Evolutionary conservation across 208 protist species (phyloP), one percentile per base, ranked within the genome.

Genomic region (Leishmania turanica): DNA sequence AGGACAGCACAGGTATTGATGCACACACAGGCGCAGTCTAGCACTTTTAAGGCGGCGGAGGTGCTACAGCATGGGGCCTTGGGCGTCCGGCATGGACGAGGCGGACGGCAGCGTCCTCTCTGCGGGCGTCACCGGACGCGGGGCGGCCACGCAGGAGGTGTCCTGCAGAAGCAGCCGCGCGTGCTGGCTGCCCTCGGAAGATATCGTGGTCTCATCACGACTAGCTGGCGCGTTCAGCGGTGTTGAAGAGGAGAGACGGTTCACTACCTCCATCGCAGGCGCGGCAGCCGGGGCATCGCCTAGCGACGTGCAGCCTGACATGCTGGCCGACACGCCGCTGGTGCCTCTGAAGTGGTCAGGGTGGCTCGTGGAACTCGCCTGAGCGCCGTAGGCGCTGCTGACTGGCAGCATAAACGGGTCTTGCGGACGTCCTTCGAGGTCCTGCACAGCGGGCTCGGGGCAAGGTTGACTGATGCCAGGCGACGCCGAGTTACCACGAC

Each of bases 61-160:
- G 54, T 34, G 8, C 73, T 77, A 66, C 15, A 49, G 19, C 51
- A 31, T 15, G 73, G 73, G 19, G 53, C n/a, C 73, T n/a, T 66
- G 13, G 7, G 54, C 34, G 15, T 21, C 34, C 21, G 13, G 5
- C 56, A 66, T 45, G 7, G 62, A 27, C 45, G 83, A 81, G 19
- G 76, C 78, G 3, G 71, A 47, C 31, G 37, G 66, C 31, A 88
- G 88, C 27, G 88, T 93, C 17, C 64, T 77, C 42, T 90, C 86
- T 8, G 68, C 53, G 31, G 88, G 87, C 24, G 66, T 83, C n/a
- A 88, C 54, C 8, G 85, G 88, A 21, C 88, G 81, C 51, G 90
- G 84, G 15, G 88, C 77, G 9, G 71, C 75, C 86, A 93, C 90
- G 51, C 90, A 88, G 0, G 84, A 81, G 3, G 90, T 91, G 68